Evolutionary conservation across 2,329 filamentous ascomycete species (phyloP), one percentile per base, ranked within the genome.

Genomic region (Berkeleyomyces basicola): DNA sequence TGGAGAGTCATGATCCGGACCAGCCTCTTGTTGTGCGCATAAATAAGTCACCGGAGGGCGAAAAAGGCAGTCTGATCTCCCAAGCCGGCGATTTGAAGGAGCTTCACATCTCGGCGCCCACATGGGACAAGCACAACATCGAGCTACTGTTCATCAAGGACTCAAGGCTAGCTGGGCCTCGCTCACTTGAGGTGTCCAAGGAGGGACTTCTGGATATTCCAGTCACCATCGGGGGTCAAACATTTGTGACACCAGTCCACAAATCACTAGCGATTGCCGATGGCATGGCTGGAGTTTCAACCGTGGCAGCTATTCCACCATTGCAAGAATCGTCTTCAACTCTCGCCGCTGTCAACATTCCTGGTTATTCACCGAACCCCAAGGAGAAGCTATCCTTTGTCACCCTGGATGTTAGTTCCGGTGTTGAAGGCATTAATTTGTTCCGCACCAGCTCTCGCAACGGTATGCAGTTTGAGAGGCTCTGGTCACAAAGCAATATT

Each of bases 401-500:
- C 10, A 72, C 80, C 7, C 75, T 95, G 51, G 86, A 95, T 69
- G 74, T 86, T 0, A 74, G 78, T 4, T 73, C 79, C 1, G 90
- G 84, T 0, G 77, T 77, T 37, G 72, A 82, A 58, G 88, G 86
- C 0, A 69, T 96, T 4, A 74, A 75, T 0, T 78, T 81, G 0
- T 85, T 95, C 70, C 83, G 90, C 1, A 74, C 85, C 66, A 86
- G 84, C 11, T 78, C 89, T 1, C 74, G 81, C 42, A 84, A 92
- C 67, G 86, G 86, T 0, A 79, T 83, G 61, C 77, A 82, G 49
- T 95, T 88, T 69, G 86, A 93, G 70, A 79, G 80, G 31, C 77
- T 84, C 10, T 95, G 89, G 89, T 84, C 80, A 66, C 76, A 79
- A 55, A 90, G 87, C 71, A 87, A 87, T 39, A 69, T 93, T 0